Percentiles rank a stretch among this genome's conserved stretches.
These are phyloP conservation scores for Penicillium malachiteum DNA, from an alignment of 495 filamentous ascomycete species.

Conservation along the genomic window DNA sequence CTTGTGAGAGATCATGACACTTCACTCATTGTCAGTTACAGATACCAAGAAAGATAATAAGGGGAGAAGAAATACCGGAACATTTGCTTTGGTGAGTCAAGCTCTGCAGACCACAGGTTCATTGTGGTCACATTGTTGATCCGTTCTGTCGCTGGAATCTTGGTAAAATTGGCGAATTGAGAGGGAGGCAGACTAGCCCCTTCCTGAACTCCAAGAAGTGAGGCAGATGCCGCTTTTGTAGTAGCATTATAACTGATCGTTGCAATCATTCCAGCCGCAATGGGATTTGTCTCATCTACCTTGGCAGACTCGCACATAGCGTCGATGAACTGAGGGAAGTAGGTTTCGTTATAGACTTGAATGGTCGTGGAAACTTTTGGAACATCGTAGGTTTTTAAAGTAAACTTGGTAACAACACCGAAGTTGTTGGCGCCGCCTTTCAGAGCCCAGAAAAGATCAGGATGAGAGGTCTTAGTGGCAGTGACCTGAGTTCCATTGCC, in stretches of 20 bases:
- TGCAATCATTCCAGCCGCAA: constrained; percentile 24
- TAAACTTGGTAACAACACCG: constrained; percentile 47
- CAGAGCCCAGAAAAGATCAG: constrained; percentile 40
- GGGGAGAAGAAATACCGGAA: constrained; percentile 16
- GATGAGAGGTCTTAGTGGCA: constrained; percentile 19
- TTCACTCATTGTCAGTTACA: not conserved
- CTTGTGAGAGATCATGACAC: constrained; percentile 25
- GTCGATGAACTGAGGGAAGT: constrained; percentile 15
- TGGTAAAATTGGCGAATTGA: constrained; percentile 27
- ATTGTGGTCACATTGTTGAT: constrained; percentile 26
- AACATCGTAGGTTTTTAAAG: constrained; percentile 43
- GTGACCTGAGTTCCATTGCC: constrained; percentile 29
- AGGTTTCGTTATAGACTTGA: constrained; percentile 32
- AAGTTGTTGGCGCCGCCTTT: constrained; percentile 44
- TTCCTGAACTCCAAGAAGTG: constrained; percentile 29
- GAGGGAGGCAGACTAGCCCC: constrained; percentile 26
- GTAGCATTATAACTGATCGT: constrained; percentile 28
- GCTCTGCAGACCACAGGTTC: constrained; percentile 11
- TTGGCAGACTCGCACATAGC: constrained; percentile 19
- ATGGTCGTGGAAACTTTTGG: constrained; percentile 36
- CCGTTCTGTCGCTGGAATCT: constrained; percentile 12
- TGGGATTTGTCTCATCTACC: constrained; percentile 14
- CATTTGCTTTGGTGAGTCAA: constrained; percentile 33
- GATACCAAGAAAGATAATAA: too few relatives aligned
- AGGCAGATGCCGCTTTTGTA: constrained; percentile 10